These are phyloP conservation scores for Aspergillus sp. DNA, from an alignment of 2,329 filamentous ascomycete genomes.

Conservation along the genomic window DNA sequence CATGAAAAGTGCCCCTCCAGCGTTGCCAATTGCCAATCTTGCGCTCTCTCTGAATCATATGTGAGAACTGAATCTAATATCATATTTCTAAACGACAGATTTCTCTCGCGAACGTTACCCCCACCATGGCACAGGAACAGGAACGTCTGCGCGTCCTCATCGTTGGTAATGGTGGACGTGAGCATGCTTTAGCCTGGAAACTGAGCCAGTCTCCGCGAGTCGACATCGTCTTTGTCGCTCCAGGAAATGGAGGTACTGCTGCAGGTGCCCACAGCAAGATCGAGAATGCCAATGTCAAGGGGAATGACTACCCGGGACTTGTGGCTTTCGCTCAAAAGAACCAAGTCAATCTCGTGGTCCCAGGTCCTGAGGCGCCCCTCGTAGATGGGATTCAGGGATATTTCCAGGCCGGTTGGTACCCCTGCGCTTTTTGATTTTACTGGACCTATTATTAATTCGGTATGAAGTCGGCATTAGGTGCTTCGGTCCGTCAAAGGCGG, in stretches of 20 bases:
- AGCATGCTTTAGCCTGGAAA: slow-evolving; percentile 95
- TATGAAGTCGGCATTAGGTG: slow-evolving; percentile 66
- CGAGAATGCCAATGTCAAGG: slow-evolving; percentile 70
- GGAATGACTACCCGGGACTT: slow-evolving; percentile 75
- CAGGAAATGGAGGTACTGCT: slow-evolving; percentile 86
- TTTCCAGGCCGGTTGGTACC: slow-evolving; percentile 61
- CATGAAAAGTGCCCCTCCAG: slow-evolving; percentile 8
- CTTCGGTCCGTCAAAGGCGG: slow-evolving; percentile 82
- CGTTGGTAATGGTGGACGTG: slow-evolving; percentile 89
- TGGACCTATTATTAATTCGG: slow-evolving; percentile 1
- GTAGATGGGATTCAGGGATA: slow-evolving; percentile 85
- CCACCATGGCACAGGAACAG: slow-evolving; percentile 43
- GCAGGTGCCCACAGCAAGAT: slow-evolving; percentile 58
- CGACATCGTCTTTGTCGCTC: slow-evolving; percentile 67
- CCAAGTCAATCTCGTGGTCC: slow-evolving; percentile 77
- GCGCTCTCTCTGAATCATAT: not conserved
- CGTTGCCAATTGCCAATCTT: not conserved
- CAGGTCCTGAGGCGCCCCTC: slow-evolving; percentile 89
- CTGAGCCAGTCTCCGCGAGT: slow-evolving; percentile 78
- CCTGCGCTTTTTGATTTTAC: not conserved
- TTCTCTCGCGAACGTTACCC: slow-evolving; percentile 20
- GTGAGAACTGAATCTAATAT: not conserved
- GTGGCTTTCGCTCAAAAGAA: slow-evolving; percentile 73
- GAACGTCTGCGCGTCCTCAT: slow-evolving; percentile 71
- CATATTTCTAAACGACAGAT: slow-evolving; percentile 3